These are phyloP conservation scores for Pseudocercospora ulei DNA, from an alignment of 2,329 filamentous ascomycete genomes.

Conservation along the genomic window DNA sequence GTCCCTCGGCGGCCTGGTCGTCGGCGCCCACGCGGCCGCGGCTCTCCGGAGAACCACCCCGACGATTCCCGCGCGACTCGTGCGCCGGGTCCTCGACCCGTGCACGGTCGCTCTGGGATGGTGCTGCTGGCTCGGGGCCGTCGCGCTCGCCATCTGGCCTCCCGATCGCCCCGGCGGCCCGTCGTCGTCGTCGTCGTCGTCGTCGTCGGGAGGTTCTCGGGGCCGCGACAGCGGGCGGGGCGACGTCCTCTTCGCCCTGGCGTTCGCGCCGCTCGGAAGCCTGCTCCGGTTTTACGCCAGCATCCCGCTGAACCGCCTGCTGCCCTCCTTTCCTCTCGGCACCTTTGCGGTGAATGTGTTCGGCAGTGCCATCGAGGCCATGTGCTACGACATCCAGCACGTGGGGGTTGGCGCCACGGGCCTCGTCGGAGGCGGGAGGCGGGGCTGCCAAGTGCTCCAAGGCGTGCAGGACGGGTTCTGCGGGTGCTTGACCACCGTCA, in stretches of 20 bases:
- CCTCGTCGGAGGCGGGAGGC: slow-evolving; percentile 35
- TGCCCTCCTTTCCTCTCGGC: slow-evolving; percentile 65
- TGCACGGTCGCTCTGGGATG: slow-evolving; percentile 55
- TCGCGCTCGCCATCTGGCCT: slow-evolving; percentile 62
- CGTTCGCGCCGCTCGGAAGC: slow-evolving; percentile 75
- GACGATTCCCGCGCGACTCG: slow-evolving; percentile 49
- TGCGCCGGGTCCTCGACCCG: slow-evolving; percentile 55
- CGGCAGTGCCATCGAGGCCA: slow-evolving; percentile 64
- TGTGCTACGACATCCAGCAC: slow-evolving; percentile 71
- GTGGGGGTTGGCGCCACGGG: slow-evolving; percentile 36
- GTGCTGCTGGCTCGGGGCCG: slow-evolving; percentile 66
- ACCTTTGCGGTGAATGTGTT: slow-evolving; percentile 75
- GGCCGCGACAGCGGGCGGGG: slow-evolving; percentile 60
- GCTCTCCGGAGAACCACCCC: slow-evolving; percentile 51
- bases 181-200: no score
- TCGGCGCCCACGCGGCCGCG: slow-evolving; percentile 66
- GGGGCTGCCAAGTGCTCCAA: slow-evolving; percentile 42
- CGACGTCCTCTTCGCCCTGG: slow-evolving; percentile 61
- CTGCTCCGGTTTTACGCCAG: slow-evolving; percentile 65
- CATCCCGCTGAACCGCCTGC: slow-evolving; percentile 57
- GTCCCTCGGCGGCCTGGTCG: slow-evolving; percentile 57
- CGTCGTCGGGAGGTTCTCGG: slow-evolving; percentile 30
- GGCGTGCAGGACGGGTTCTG: slow-evolving; percentile 44
- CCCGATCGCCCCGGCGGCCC: slow-evolving; percentile 46
- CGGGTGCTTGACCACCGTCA: slow-evolving; percentile 42